Evolutionary conservation across 2,329 filamentous ascomycete genomes (phyloP), one percentile per base, ranked within the genome.

Genomic region (Curvularia eragrostidis): DNA sequence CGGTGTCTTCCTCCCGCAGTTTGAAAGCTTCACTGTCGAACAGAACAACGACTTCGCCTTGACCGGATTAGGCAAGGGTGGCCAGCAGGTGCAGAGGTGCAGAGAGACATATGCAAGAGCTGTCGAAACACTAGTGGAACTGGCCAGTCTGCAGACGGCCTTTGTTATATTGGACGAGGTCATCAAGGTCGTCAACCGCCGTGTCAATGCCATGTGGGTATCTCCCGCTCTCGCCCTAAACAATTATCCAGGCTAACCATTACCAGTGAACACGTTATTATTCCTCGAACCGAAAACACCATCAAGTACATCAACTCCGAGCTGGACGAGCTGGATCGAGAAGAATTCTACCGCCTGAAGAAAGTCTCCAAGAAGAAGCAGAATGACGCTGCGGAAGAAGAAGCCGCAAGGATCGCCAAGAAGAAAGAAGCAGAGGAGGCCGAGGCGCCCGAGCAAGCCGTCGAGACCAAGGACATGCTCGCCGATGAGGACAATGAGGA

Each of bases 281-380:
- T 99, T 71, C 95, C 95, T 12, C 86, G 95, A 66, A 99, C 95
- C 13, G 95, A 99, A 77, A 99, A 98, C 74, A 99, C 95, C n/a
- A 99, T 99, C 82, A 97, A 97, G 81, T 99, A 98, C 74, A 98
- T 98, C 84, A 98, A 98, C 81, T 97, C 94, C 1, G 95, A 99
- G 77, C 86, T 99, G 15, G 95, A 99, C 75, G 95, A 99, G 80
- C 84, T 99, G 49, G 96, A 98, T 79, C 87, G 95, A 82, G 95
- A 98, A 77, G 95, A 99, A 76, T 99, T 99, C 78, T 99, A 97
- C 80, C 85, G 95, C 65, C 80, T 99, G 74, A 99, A 99, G 81
- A 99, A 99, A 83, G 84, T 95, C 75, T 90, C 90, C 72, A 87
- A 87, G 26, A 91, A 89, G 76, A 89, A 88, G 73, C 84, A 86